Evolutionary conservation across 2,329 filamentous ascomycete species (phyloP).

Genomic region (Penicillium hesseltinei): DNA sequence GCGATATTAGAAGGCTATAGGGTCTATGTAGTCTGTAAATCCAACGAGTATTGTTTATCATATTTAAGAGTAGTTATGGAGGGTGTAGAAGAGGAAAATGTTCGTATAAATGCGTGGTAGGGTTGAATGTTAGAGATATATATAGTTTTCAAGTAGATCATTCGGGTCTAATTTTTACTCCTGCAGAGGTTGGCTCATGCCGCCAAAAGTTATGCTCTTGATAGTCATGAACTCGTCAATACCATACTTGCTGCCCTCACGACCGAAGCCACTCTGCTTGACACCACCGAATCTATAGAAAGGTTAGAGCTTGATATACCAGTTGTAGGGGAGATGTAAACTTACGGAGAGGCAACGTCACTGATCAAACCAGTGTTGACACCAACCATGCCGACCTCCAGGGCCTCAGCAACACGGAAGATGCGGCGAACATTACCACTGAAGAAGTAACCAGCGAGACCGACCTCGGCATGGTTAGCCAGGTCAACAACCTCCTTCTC

Average conservation of each 20-base stretch:
- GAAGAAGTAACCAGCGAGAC: constrained; percentile 93
- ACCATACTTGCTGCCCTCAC: constrained; percentile 75
- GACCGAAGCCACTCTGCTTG: constrained; percentile 77
- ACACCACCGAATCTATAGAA: constrained; percentile 68
- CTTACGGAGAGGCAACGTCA: constrained; percentile 52
- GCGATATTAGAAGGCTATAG: background rate
- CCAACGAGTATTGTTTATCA: background rate
- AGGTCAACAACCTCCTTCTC: constrained; percentile 83
- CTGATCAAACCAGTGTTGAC: constrained; percentile 70
- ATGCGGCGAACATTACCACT: constrained; percentile 59
- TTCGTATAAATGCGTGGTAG: background rate
- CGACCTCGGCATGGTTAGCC: constrained; percentile 80
- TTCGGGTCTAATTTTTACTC: constrained; percentile 22
- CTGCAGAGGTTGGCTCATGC: constrained; percentile 60
- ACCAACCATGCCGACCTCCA: constrained; percentile 53
- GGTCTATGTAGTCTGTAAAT: background rate
- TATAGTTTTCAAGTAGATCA: background rate
- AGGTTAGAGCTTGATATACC: constrained; percentile 14
- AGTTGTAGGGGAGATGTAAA: constrained; percentile 8
- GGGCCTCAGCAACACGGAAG: constrained; percentile 60
- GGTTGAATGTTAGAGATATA: background rate
- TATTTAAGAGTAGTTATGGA: background rate
- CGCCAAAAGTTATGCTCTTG: constrained; percentile 67
- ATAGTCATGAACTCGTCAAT: constrained; percentile 73
- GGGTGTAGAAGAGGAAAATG: background rate